Evolutionary conservation across 23 red algal species (phyloP).

Genomic region (Gracilaria vermiculophylla): DNA sequence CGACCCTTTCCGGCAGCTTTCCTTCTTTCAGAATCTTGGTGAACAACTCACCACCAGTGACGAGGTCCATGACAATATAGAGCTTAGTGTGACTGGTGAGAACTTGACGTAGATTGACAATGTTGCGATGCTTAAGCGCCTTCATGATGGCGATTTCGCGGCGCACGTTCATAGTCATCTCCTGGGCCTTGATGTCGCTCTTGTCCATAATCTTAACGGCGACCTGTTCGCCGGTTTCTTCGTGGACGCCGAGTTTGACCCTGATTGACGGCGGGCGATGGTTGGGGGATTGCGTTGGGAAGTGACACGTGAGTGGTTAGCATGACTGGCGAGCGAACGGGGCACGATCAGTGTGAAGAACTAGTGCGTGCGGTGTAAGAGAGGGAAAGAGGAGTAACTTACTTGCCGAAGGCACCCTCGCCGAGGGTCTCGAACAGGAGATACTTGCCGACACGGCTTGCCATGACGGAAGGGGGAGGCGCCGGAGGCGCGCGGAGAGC

Average conservation of each 20-base stretch:
- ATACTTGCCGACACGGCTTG: conserved; percentile 77
- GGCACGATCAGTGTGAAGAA: background rate
- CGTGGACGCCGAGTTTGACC: conserved; percentile 84
- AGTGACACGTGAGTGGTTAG: background rate
- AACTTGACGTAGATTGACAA: conserved; percentile 89
- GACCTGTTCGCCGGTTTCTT: conserved; percentile 75
- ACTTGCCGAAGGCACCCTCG: conserved; percentile 82
- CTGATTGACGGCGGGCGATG: background rate
- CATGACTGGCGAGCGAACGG: background rate
- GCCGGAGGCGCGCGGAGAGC: background rate
- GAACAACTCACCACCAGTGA: conserved; percentile 98
- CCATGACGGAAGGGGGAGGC: conserved; percentile 33
- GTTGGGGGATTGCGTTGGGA: background rate
- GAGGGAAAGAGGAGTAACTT: background rate
- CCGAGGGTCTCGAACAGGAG: conserved; percentile 80
- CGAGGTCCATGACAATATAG: conserved; percentile 96
- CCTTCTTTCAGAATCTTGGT: conserved; percentile 81
- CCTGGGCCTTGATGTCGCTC: conserved; percentile 79
- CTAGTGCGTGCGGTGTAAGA: background rate
- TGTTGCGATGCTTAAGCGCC: conserved; percentile 88
- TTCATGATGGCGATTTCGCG: conserved; percentile 99
- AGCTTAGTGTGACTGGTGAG: conserved; percentile 90
- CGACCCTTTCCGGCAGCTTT: conserved; percentile 79
- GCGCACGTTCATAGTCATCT: conserved; percentile 86
- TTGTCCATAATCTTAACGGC: conserved; percentile 91